Evolutionary conservation across 306 rosid genomes (phyloP).

Genomic region (Cajanus cajan): DNA sequence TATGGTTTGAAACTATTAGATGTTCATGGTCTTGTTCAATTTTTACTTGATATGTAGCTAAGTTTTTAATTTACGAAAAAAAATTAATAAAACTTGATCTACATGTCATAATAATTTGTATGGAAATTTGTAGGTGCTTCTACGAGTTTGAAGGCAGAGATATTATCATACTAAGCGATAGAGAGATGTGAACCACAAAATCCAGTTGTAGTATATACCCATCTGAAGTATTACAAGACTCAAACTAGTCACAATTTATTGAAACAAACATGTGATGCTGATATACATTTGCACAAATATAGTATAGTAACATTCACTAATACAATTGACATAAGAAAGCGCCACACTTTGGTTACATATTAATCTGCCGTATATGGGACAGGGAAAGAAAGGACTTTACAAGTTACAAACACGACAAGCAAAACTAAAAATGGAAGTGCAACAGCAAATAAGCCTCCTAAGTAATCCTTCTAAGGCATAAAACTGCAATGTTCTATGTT

Average conservation of each 20-base stretch:
- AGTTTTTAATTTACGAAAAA: no score
- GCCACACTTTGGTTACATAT: conserved; percentile 32
- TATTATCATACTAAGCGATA: background rate
- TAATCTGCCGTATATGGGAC: conserved; percentile 19
- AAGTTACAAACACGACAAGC: conserved; percentile 40
- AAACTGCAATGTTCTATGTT: conserved; percentile 12
- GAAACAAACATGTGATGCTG: conserved; percentile 24
- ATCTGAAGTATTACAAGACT: background rate
- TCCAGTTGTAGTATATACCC: background rate
- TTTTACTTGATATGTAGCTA: no score
- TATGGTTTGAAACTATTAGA: no score
- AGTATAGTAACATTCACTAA: conserved; percentile 12
- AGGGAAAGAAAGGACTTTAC: conserved; percentile 40
- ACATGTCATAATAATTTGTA: no score
- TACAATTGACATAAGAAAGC: conserved; percentile 28
- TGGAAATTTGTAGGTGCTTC: background rate
- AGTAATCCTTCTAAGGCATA: conserved; percentile 21
- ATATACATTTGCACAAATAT: conserved; percentile 31
- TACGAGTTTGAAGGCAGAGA: background rate
- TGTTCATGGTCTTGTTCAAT: no score
- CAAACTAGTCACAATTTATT: conserved; percentile 28
- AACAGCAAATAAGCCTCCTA: conserved; percentile 34
- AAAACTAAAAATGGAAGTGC: conserved; percentile 23
- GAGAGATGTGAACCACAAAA: background rate
- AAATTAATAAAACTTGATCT: no score